phyloP scores from a whole-genome alignment of 2,329 filamentous ascomycete genomes.

The Parafenestella ontariensis region DNA sequence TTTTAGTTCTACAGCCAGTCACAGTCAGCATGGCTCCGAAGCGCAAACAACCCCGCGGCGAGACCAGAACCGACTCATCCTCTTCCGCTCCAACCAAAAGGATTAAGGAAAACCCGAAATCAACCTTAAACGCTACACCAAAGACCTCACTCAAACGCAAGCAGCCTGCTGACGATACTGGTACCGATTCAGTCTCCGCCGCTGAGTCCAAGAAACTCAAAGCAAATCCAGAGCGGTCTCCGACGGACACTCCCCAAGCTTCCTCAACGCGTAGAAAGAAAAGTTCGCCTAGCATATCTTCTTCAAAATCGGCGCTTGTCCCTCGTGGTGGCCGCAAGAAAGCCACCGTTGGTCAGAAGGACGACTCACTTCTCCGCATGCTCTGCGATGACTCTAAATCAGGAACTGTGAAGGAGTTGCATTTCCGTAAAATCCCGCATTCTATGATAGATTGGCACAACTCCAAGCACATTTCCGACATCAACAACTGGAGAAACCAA shows the following conservation, averaged over 20 bases:
- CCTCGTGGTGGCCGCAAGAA: conserved; percentile 15
- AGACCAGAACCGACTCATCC: not conserved
- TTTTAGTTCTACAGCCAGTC: no score
- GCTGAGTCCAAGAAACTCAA: no score
- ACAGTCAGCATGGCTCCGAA: not conserved
- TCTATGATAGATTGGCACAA: conserved; percentile 27
- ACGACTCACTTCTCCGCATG: conserved; percentile 20
- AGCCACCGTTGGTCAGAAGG: conserved; percentile 11
- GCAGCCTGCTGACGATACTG: no score
- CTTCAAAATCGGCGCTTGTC: conserved; percentile 9
- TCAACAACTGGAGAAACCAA: conserved; percentile 34
- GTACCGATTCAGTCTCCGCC: no score
- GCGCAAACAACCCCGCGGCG: not conserved
- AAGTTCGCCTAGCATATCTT: no score
- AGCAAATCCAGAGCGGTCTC: no score
- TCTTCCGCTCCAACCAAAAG: not conserved
- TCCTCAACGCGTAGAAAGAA: no score
- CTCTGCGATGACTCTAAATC: conserved; percentile 16
- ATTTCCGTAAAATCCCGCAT: conserved; percentile 25
- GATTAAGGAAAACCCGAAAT: not conserved
- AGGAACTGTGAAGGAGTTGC: conserved; percentile 12
- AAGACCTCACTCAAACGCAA: not conserved
- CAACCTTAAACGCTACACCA: not conserved
- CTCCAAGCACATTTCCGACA: conserved; percentile 22
- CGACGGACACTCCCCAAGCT: no score